A percentile compares a stretch with the other conserved stretches of the same genome.
Conservation (phyloP, 257 asterid species). For the Forsythia suspensa region DNA sequence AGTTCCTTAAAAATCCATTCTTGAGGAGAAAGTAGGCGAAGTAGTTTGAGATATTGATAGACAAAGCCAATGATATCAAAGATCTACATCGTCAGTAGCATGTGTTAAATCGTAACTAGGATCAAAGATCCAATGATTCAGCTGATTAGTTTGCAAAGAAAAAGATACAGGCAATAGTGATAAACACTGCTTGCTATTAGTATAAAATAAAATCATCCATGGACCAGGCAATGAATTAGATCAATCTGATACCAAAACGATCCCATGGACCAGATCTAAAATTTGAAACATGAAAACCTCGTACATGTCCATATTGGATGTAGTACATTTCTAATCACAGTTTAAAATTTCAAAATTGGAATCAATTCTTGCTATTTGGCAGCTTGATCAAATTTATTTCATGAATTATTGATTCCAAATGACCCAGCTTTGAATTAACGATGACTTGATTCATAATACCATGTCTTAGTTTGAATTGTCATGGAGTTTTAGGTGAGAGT, state of each 20-base stretch:
- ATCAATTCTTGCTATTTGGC: neutral
- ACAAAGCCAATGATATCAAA: conserved; percentile 74
- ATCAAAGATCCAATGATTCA: neutral
- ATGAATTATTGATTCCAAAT: conserved; percentile 1
- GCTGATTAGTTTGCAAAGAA: neutral
- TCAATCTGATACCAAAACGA: neutral
- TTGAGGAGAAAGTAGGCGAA: conserved; percentile 77
- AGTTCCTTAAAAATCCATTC: conserved; percentile 97
- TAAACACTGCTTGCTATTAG: neutral
- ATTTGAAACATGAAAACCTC: neutral
- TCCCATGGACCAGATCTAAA: neutral
- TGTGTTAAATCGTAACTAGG: neutral
- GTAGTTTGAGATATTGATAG: conserved; percentile 84
- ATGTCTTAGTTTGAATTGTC: neutral
- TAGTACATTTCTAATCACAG: neutral
- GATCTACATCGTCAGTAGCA: conserved; percentile 54
- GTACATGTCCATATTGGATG: neutral
- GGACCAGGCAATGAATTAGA: neutral
- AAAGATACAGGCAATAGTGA: neutral
- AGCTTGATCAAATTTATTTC: conserved; percentile 1
- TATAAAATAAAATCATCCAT: conserved; percentile 9
- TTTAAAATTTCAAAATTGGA: neutral
- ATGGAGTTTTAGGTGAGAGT: neutral
- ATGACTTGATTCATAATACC: neutral
- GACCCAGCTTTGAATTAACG: neutral